Base-by-base conservation (phyloP, 225 moss, liverwort and hornwort species). In the Marchantia paleacea region DNA sequence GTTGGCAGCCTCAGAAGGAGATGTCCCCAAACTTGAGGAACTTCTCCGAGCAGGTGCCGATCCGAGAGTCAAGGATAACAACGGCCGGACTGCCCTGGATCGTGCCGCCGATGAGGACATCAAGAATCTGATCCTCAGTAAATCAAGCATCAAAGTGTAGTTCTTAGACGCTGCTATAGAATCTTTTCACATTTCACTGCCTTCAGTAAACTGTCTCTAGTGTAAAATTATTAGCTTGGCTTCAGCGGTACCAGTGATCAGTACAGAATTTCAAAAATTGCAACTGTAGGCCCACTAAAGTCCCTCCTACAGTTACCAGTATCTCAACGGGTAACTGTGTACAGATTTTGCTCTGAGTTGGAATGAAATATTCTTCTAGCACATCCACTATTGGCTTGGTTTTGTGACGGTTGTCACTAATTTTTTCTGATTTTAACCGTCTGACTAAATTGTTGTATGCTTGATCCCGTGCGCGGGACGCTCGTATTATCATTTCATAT, bases 1-100 rank as follows among this genome's bases (percentile, higher is more conserved):
- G 66, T 85, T 99, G 91, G 95, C 99, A 47, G 81, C 94, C 52
- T 89, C 91, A 0, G 95, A 95, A 80, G 99, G 94, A 10, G 99
- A 95, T 79, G 85, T 83, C 69, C 99, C 95, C 12, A 99, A 99
- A 84, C 92, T 95, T 65, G 95, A 99, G 87, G 97, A 99, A 82
- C 91, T 99, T 57, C 84, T 91, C 10, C 69, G 82, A 80, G 91
- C 91, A 19, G 91, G 90, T 84, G 97, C 95, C 49, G 88, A 89
- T 72, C 89, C 80, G 31, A 85, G 73, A 26, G 94, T 95, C 29
- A 86, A 83, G 68, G 95, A 97, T 77, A 62, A 78, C 48, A 87
- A 89, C 53, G 97, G 93, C 50, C 92, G 90, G 73, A 93, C 85
- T 79, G 91, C 95, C 9, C 69, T 92, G 68, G 97, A 99, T 74